Conservation (phyloP, 345 rosid genomes). For the Gossypioides kirkii region DNA sequence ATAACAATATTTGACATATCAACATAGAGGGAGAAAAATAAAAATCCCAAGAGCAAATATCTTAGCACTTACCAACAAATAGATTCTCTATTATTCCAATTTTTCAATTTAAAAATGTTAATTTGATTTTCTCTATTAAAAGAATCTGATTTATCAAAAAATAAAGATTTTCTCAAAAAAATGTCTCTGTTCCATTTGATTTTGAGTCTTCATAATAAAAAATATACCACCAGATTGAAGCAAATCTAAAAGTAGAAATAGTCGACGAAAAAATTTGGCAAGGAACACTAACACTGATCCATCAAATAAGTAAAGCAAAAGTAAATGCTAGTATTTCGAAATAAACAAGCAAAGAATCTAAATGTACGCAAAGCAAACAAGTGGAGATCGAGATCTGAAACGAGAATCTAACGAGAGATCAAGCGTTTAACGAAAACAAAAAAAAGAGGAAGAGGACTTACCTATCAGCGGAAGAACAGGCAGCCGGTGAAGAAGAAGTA, state of each 20-base stretch:
- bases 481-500: slow-evolving; percentile 77
- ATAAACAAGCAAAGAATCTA: background rate
- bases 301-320: background rate
- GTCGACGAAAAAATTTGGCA: background rate
- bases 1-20: background rate
- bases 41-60: background rate
- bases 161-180: background rate
- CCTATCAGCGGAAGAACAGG: slow-evolving; percentile 74
- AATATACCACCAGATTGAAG: background rate
- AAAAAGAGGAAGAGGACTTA: slow-evolving; percentile 35
- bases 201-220: background rate
- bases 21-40: background rate
- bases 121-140: too few relatives aligned
- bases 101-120: too few relatives aligned
- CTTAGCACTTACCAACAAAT: background rate
- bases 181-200: background rate
- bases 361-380: background rate
- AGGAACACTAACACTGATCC: slow-evolving; percentile 5
- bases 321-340: background rate
- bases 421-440: background rate
- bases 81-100: background rate
- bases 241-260: background rate
- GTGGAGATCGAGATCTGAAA: slow-evolving; percentile 31
- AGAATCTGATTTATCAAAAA: background rate
- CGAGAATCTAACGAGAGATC: slow-evolving; percentile 1